phyloP scores from a whole-genome alignment of 202 grass and related monocot species.

The Setaria viridis region DNA sequence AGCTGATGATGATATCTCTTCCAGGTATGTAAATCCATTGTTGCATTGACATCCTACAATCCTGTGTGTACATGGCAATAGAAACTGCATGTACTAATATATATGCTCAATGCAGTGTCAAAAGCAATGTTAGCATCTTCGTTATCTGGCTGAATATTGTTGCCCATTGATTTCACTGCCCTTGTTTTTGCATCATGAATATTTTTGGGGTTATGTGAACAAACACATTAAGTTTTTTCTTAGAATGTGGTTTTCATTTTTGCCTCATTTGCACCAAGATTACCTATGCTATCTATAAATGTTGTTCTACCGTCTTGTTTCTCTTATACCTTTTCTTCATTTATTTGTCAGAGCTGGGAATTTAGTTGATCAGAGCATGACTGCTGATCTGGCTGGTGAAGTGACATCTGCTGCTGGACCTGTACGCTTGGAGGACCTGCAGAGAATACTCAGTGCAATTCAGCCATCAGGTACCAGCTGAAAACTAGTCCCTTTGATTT shows the following conservation, averaged over 20 bases:
- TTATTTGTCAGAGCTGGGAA: constrained; percentile 80
- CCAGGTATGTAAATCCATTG: constrained; percentile 64
- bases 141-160: background rate
- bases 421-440: constrained; percentile 82
- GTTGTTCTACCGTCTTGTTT: background rate
- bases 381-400: constrained; percentile 85
- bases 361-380: constrained; percentile 97
- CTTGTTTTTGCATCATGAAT: constrained; percentile 18
- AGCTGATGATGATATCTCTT: constrained; percentile 96
- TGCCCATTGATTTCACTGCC: background rate
- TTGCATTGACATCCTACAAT: background rate
- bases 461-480: constrained; percentile 76
- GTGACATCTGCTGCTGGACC: constrained; percentile 92
- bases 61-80: constrained; percentile 4
- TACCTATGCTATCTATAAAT: background rate
- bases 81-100: constrained; percentile 16
- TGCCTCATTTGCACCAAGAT: background rate
- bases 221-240: background rate
- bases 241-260: background rate
- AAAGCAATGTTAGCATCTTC: constrained; percentile 7
- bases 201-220: background rate
- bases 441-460: constrained; percentile 97
- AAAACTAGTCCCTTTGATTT: constrained; percentile 35
- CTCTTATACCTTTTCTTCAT: constrained; percentile 6
- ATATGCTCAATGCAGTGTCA: constrained; percentile 8